These are phyloP conservation scores for Xylaria hypoxylon DNA, from an alignment of 2,329 filamentous ascomycete species.

Conservation along the genomic window DNA sequence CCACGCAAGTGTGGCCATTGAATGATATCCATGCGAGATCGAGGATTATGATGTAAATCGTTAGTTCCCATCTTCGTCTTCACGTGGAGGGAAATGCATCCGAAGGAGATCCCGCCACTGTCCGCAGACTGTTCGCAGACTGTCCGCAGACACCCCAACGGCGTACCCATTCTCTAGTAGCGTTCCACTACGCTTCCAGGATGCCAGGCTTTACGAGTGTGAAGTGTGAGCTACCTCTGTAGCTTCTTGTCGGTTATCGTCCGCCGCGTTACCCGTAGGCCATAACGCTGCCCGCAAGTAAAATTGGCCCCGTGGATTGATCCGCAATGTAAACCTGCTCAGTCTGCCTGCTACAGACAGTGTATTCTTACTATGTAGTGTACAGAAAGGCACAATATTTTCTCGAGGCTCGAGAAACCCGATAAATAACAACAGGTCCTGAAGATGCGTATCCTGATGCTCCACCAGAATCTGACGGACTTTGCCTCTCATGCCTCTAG, in stretches of 20 bases:
- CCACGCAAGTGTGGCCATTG: slow-evolving; percentile 1
- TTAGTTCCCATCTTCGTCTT: slow-evolving; percentile 5
- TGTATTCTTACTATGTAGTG: too few relatives aligned
- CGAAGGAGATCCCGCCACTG: background rate
- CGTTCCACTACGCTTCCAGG: background rate
- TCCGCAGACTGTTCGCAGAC: too few relatives aligned
- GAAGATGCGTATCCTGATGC: background rate
- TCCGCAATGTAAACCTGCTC: too few relatives aligned
- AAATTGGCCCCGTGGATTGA: too few relatives aligned
- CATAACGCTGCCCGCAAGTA: too few relatives aligned
- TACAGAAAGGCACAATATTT: background rate
- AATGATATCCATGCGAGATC: slow-evolving; percentile 31
- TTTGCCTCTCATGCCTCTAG: background rate
- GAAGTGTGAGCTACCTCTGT: background rate
- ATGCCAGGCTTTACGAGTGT: background rate
- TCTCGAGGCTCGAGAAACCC: background rate
- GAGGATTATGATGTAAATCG: slow-evolving; percentile 37
- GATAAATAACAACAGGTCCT: background rate
- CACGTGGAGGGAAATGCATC: background rate
- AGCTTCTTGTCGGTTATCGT: background rate
- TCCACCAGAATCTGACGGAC: slow-evolving; percentile 6
- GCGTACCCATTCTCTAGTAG: background rate
- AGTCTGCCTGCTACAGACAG: too few relatives aligned
- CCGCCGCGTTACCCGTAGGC: too few relatives aligned
- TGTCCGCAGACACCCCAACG: background rate